Evolutionary conservation across 177 flowering plant genomes (phyloP), one percentile per base, ranked within the genome.

Genomic region (Vitis hybrid): DNA sequence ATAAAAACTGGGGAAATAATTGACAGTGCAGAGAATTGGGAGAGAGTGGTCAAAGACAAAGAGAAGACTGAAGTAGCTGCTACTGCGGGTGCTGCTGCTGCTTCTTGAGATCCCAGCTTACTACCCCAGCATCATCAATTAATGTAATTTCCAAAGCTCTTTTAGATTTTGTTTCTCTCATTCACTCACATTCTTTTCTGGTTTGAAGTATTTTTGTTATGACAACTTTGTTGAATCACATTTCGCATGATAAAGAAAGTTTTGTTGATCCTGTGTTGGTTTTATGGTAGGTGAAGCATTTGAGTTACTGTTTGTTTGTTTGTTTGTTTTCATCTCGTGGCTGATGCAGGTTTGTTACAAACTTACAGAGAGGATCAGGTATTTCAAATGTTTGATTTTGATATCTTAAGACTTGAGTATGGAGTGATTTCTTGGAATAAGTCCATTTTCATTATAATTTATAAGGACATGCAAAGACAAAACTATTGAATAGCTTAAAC

Each of bases 1-100:
- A 63, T 91, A 72, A 95, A 91, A 81, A 95, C 98, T 12, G 99
- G 98, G 7, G 98, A 95, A 74, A 78, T 93, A 30, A 86, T 93
- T 11, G 99, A 93, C 78, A 86, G 77, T 77, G 82, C 82, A 12
- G 98, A 93, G 70, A 83, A 85, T 56, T 91, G 98, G 99, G 85
- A 89, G 80, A 84, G 75, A 75, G 83, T 72, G 64, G 76, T 79
- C 54, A 90, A 89, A 79, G 83, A 81, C 27, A 85, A 67, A 60
- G 74, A 85, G 79, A 80, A 82, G 58, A 73, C 86, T 15, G 89
- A 83, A 76, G 78, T 76, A 30, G 85, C 77, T 46, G 78, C 78
- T 53, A 3, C 30, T 27, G 27, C 3, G 27, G 27, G 27, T 24
- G 64, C 80, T 61, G 27, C 8, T 17, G 20, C 15, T 52, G 27